These are phyloP conservation scores for Lodderomyces beijingensis DNA, from an alignment of 1,139 yeast genomes.

Conservation along the genomic window DNA sequence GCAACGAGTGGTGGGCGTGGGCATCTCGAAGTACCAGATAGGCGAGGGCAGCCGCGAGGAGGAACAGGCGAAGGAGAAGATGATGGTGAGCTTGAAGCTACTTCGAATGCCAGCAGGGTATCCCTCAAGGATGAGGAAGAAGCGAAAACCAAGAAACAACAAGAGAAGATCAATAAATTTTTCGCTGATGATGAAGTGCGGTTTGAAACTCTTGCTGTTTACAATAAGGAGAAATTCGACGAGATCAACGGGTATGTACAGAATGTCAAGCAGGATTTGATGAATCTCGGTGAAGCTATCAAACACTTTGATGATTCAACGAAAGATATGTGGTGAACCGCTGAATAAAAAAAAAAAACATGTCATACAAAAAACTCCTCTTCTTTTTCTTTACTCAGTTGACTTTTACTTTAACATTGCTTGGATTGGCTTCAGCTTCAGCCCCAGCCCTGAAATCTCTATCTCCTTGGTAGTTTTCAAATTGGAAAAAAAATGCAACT, in stretches of 20 bases:
- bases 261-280: constrained; percentile 31
- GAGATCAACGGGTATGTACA: constrained; percentile 35
- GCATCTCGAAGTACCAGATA: no score
- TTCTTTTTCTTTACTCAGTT: no score
- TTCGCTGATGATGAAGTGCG: constrained; percentile 15
- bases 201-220: constrained; percentile 14
- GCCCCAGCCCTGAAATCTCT: no score
- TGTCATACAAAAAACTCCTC: no score
- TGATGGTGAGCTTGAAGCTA: constrained; percentile 2
- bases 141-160: constrained; percentile 2
- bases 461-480: no score
- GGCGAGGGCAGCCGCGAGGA: not conserved
- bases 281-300: constrained; percentile 37
- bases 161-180: constrained; percentile 18
- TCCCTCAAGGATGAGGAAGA: not conserved
- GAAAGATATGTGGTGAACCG: constrained; percentile 29
- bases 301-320: constrained; percentile 38
- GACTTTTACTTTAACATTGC: no score
- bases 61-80: constrained; percentile 9
- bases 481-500: constrained; percentile 36
- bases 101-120: not conserved
- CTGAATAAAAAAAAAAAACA: no score
- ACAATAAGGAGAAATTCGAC: constrained; percentile 33
- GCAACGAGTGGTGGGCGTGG: constrained; percentile 8
- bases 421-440: no score